Evolutionary conservation across 768 basidiomycete genomes (phyloP).

Genomic region (Galerina sulciceps): DNA sequence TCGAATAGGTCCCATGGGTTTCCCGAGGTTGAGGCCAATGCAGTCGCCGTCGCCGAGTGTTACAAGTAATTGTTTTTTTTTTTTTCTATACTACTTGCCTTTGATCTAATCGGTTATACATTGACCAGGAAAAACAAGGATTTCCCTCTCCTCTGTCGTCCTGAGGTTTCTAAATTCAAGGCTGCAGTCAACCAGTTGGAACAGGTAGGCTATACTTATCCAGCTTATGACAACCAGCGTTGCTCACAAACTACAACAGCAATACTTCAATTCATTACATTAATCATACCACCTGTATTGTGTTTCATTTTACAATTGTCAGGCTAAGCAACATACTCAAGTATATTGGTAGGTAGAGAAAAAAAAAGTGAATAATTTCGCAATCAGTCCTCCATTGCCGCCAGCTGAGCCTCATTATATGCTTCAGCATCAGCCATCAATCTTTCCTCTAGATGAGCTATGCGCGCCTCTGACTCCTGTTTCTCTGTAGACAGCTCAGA

Average conservation of each 20-base stretch:
- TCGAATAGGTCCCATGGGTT: conserved; percentile 56
- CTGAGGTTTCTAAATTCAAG: conserved; percentile 73
- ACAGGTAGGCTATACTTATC: conserved; percentile 56
- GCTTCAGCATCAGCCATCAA: conserved; percentile 86
- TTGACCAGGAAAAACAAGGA: conserved; percentile 47
- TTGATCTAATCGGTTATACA: conserved; percentile 20
- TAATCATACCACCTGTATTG: conserved; percentile 24
- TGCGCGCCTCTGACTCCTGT: conserved; percentile 58
- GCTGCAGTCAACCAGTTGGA: conserved; percentile 69
- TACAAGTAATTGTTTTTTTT: conserved; percentile 59
- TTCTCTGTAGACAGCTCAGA: conserved; percentile 80
- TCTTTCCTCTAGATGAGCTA: conserved; percentile 78
- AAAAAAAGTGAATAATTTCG: conserved; percentile 8
- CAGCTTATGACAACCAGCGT: background rate
- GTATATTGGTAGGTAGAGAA: background rate
- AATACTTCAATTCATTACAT: conserved; percentile 65
- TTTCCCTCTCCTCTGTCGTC: conserved; percentile 75
- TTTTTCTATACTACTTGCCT: background rate
- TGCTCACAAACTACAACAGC: conserved; percentile 38
- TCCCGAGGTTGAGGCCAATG: conserved; percentile 57
- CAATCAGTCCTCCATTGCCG: conserved; percentile 55
- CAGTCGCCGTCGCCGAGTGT: conserved; percentile 70
- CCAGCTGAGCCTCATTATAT: conserved; percentile 76
- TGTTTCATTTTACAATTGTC: conserved; percentile 15
- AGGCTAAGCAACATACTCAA: too few species aligned